Evolutionary conservation across 1,284 basidiomycete species (phyloP).

Genomic region (Ustilago sp.): DNA sequence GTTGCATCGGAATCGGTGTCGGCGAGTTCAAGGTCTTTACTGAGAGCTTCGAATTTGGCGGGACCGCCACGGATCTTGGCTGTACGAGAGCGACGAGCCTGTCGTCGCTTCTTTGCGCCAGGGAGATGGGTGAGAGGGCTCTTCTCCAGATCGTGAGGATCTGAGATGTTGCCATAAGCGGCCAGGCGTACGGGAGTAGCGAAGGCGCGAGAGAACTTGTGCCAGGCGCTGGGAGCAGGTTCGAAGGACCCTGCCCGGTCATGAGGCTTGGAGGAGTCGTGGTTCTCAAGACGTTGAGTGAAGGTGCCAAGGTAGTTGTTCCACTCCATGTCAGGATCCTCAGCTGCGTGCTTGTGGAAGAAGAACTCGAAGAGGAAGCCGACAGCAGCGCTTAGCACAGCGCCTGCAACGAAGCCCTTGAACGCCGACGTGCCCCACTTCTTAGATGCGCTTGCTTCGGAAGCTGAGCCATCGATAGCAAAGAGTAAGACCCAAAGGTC

Average conservation of each 20-base stretch:
- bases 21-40: constrained; percentile 19
- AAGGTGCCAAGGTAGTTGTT: constrained; percentile 62
- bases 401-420: constrained; percentile 63
- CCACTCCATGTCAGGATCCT: constrained; percentile 60
- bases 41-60: constrained; percentile 52
- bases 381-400: constrained; percentile 48
- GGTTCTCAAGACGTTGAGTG: constrained; percentile 47
- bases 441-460: constrained; percentile 29
- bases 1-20: constrained; percentile 42
- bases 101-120: constrained; percentile 3
- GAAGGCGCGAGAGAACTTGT: constrained; percentile 40
- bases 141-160: constrained; percentile 24
- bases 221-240: constrained; percentile 50
- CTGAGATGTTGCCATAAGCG: constrained; percentile 48
- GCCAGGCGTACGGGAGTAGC: constrained; percentile 29
- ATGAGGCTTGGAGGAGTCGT: constrained; percentile 5
- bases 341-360: constrained; percentile 53
- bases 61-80: constrained; percentile 37
- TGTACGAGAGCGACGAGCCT: constrained; percentile 22
- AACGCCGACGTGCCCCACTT: constrained; percentile 59
- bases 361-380: constrained; percentile 56
- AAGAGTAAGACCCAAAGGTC: constrained; percentile 61
- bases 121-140: constrained; percentile 40
- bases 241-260: constrained; percentile 58
- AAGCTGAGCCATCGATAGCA: constrained; percentile 32